Percentiles rank a stretch among this genome's conserved stretches.
phyloP scores from a whole-genome alignment of 345 rosid genomes.

The Xanthoceras sorbifolium region DNA sequence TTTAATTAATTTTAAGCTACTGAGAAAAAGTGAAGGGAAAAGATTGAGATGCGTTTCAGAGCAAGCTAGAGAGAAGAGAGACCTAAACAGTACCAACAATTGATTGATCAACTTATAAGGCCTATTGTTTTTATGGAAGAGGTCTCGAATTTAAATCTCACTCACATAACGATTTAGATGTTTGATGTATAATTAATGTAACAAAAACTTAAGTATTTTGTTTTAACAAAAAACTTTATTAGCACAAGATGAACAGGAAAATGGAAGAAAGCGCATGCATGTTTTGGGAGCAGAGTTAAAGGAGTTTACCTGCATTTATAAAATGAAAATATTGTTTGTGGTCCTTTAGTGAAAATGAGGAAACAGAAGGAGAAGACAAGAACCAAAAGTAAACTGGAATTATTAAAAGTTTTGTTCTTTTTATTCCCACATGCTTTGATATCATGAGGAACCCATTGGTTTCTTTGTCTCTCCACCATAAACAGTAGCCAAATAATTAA shows the following conservation, averaged over 20 bases:
- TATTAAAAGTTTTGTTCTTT: background rate
- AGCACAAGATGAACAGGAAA: slow-evolving; percentile 40
- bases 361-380: slow-evolving; percentile 1
- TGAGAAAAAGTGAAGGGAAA: background rate
- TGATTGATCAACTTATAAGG: too few relatives aligned
- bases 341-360: slow-evolving; percentile 15
- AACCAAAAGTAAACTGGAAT: background rate
- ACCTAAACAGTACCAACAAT: slow-evolving; percentile 7
- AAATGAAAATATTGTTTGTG: slow-evolving; percentile 22
- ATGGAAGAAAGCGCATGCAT: slow-evolving; percentile 27
- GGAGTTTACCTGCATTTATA: slow-evolving; percentile 21
- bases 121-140: too few relatives aligned
- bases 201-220: background rate
- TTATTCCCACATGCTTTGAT: slow-evolving; percentile 1
- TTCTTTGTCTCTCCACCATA: slow-evolving; percentile 3
- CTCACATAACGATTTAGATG: too few relatives aligned
- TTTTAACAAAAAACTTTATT: background rate
- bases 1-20: background rate
- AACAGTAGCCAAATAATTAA: background rate
- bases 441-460: background rate
- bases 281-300: slow-evolving; percentile 23
- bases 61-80: slow-evolving; percentile 9
- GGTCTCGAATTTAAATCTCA: background rate
- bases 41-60: background rate
- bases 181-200: too few relatives aligned